Evolutionary conservation across 129 eudicot genomes (phyloP).

Genomic region (Artemisia annua): DNA sequence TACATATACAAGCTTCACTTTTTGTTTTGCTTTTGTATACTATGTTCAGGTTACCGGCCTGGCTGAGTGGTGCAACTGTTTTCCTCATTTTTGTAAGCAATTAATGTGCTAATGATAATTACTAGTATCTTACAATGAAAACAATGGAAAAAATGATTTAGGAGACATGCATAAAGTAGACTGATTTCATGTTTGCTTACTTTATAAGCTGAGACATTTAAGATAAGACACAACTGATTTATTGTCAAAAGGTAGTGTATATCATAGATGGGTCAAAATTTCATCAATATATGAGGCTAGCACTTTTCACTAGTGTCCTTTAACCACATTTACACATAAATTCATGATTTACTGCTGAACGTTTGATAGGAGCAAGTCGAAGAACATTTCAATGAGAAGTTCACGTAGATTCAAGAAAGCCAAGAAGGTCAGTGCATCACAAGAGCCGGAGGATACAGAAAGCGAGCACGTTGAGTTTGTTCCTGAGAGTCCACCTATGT

Average conservation of each 20-base stretch:
- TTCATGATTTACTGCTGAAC: not conserved
- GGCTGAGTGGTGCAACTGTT: not conserved
- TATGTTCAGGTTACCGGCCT: not conserved
- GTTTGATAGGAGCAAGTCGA: slow-evolving; percentile 38
- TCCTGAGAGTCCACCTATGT: slow-evolving; percentile 52
- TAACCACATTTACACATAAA: not conserved
- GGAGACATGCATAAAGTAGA: not conserved
- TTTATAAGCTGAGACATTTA: too few relatives aligned
- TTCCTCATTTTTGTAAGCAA: too few relatives aligned
- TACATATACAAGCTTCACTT: slow-evolving; percentile 9
- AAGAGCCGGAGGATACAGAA: slow-evolving; percentile 41
- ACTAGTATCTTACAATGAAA: not conserved
- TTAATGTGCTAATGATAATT: not conserved
- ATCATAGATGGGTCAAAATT: too few relatives aligned
- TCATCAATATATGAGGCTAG: not conserved
- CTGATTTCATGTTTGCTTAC: not conserved
- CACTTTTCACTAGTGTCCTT: too few relatives aligned
- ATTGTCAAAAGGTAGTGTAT: not conserved
- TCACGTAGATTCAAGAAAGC: slow-evolving; percentile 78
- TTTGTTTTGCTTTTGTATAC: not conserved
- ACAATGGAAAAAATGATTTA: not conserved
- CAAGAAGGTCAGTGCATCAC: slow-evolving; percentile 55
- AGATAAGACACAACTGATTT: not conserved
- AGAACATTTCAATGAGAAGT: slow-evolving; percentile 49
- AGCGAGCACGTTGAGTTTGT: slow-evolving; percentile 56